Conservation (phyloP, 257 asterid genomes). For the Nicotiana attenuata region DNA sequence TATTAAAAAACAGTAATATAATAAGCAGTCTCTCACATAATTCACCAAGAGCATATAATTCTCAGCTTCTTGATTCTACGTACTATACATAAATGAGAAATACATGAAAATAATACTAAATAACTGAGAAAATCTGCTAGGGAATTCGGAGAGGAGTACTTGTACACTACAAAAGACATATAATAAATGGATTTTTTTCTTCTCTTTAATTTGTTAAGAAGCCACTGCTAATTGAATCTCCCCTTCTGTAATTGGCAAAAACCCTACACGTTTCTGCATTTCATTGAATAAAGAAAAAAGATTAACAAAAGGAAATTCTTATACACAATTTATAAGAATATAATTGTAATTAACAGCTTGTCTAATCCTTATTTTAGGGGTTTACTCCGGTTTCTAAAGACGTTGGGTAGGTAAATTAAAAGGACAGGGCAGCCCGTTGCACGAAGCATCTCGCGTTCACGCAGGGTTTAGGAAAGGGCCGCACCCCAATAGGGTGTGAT, state of each 20-base stretch:
- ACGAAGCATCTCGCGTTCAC: no score
- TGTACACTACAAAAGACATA: background rate
- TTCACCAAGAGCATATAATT: no score
- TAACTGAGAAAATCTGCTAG: background rate
- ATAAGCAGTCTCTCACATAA: no score
- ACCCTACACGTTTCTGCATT: conserved; percentile 85
- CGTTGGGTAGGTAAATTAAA: background rate
- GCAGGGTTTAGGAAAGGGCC: no score
- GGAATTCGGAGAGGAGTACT: background rate
- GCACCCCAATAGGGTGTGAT: no score
- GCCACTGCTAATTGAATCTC: conserved; percentile 61
- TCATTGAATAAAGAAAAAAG: background rate
- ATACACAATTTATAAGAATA: background rate
- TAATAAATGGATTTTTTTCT: background rate
- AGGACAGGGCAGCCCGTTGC: no score
- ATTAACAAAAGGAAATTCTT: background rate
- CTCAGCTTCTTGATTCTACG: no score
- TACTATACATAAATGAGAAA: no score
- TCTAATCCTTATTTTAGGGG: no score
- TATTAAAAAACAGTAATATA: no score
- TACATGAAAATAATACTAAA: background rate
- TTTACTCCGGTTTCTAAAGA: no score
- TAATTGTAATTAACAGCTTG: no score
- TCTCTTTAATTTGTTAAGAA: conserved; percentile 15
- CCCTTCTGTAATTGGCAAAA: conserved; percentile 62